Percentiles rank a stretch among this genome's conserved stretches.
Evolutionary conservation across 208 protist genomes (phyloP).

Genomic region (Wallacemonas sp.): DNA sequence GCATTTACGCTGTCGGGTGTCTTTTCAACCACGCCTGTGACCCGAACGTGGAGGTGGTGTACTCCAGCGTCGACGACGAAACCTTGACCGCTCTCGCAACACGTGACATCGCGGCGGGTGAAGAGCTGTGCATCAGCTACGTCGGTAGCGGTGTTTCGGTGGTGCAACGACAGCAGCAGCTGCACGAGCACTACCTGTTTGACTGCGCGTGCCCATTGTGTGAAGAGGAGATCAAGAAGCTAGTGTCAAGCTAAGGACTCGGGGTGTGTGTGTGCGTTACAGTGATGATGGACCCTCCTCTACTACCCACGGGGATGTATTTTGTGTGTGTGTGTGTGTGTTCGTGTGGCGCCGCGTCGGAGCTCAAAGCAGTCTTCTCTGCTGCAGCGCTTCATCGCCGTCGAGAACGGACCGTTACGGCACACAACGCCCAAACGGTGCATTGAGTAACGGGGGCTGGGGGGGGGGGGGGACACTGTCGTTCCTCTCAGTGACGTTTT

Average conservation of each 20-base stretch:
- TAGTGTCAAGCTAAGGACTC: not conserved
- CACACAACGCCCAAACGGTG: too few relatives aligned
- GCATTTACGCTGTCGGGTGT: constrained; percentile 62
- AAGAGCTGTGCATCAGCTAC: constrained; percentile 79
- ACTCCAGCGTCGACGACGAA: constrained; percentile 51
- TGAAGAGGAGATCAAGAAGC: constrained; percentile 3
- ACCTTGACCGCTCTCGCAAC: constrained; percentile 58
- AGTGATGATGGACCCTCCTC: too few relatives aligned
- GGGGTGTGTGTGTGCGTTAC: too few relatives aligned
- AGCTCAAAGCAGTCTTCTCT: too few relatives aligned
- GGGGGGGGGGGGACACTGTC: too few relatives aligned
- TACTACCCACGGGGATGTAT: too few relatives aligned
- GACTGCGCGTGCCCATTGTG: constrained; percentile 47
- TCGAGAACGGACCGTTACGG: too few relatives aligned
- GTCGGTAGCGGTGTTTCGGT: constrained; percentile 53
- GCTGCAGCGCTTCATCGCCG: too few relatives aligned
- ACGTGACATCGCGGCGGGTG: constrained; percentile 47
- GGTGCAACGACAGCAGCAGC: constrained; percentile 43
- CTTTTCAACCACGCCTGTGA: constrained; percentile 84
- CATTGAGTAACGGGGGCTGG: too few relatives aligned
- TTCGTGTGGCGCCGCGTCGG: too few relatives aligned
- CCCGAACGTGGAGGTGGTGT: constrained; percentile 64
- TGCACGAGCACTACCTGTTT: constrained; percentile 81
- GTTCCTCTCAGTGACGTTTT: not conserved
- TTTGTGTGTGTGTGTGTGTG: too few relatives aligned